Evolutionary conservation across 768 basidiomycete genomes (phyloP).

Genomic region (Neoboletus subvelutipes): DNA sequence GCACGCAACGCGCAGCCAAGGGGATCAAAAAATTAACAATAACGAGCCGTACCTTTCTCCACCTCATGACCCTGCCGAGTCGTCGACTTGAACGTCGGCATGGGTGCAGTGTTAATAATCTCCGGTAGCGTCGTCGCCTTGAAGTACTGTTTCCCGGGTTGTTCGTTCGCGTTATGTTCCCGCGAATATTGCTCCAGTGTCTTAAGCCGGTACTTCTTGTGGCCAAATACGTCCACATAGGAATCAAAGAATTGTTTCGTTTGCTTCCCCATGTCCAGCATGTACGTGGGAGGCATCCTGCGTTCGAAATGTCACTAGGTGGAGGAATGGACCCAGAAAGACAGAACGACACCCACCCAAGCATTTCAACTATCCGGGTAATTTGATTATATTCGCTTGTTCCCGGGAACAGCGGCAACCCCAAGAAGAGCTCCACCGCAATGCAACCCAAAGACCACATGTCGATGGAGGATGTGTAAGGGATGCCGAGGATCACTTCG

Average conservation of each 20-base stretch:
- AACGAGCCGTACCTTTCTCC: slow-evolving; percentile 71
- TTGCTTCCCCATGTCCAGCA: slow-evolving; percentile 97
- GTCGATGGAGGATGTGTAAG: slow-evolving; percentile 94
- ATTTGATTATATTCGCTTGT: slow-evolving; percentile 99
- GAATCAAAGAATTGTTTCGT: slow-evolving; percentile 90
- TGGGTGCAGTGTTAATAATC: slow-evolving; percentile 94
- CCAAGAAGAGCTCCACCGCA: slow-evolving; percentile 96
- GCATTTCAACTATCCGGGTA: slow-evolving; percentile 95
- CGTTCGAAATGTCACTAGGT: slow-evolving; percentile 3
- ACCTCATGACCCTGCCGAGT: slow-evolving; percentile 73
- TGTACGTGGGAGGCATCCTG: slow-evolving; percentile 87
- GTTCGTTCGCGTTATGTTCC: slow-evolving; percentile 94
- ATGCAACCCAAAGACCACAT: slow-evolving; percentile 99
- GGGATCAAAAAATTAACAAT: neutral
- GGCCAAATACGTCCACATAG: slow-evolving; percentile 67
- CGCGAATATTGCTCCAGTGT: slow-evolving; percentile 91
- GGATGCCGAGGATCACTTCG: slow-evolving; percentile 92
- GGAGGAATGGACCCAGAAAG: neutral
- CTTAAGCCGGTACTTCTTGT: slow-evolving; percentile 87
- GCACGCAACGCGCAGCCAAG: neutral
- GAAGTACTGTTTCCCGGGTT: slow-evolving; percentile 99
- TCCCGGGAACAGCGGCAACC: slow-evolving; percentile 94
- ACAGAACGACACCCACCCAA: slow-evolving; percentile 65
- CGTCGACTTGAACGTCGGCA: slow-evolving; percentile 79
- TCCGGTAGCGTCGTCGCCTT: slow-evolving; percentile 91